Conservation (phyloP, 108 stramenopile genomes). For the Poteriospumella lacustris region DNA sequence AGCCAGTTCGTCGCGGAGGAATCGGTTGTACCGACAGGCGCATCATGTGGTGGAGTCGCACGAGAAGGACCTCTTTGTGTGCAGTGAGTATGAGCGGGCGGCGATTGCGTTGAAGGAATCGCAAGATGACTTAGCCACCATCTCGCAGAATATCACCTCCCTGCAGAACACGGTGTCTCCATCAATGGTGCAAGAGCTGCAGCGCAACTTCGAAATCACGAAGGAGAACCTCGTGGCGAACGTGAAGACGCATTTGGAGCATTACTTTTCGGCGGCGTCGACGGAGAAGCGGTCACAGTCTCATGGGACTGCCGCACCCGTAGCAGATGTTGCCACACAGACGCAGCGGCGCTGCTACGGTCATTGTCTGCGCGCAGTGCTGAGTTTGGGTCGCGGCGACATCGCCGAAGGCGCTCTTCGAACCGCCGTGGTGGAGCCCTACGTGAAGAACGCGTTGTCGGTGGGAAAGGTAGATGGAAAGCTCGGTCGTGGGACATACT, state of each 20-base stretch:
- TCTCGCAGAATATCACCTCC: no score
- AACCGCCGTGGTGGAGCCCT: not conserved
- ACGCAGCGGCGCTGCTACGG: not conserved
- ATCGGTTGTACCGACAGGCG: no score
- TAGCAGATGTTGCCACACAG: no score
- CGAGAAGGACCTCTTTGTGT: not conserved
- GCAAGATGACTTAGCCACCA: not conserved
- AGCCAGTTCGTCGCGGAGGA: no score
- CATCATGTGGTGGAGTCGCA: no score
- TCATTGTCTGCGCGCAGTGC: conserved; percentile 14
- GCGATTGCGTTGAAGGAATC: not conserved
- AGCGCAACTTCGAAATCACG: no score
- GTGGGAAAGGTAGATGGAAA: conserved; percentile 24
- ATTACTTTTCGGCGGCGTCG: not conserved
- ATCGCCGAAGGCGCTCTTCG: not conserved
- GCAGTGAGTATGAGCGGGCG: not conserved
- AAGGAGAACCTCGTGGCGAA: not conserved
- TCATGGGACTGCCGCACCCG: no score
- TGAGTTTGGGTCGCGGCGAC: not conserved
- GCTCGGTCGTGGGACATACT: not conserved
- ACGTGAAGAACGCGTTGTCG: not conserved
- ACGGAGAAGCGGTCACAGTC: no score
- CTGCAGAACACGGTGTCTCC: no score
- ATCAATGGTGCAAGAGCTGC: no score
- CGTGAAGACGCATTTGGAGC: not conserved